A percentile compares a stretch with the other conserved stretches of the same genome.
These are phyloP conservation scores for Epicoccum nigrum DNA, from an alignment of 2,329 filamentous ascomycete genomes.

Conservation along the genomic window DNA sequence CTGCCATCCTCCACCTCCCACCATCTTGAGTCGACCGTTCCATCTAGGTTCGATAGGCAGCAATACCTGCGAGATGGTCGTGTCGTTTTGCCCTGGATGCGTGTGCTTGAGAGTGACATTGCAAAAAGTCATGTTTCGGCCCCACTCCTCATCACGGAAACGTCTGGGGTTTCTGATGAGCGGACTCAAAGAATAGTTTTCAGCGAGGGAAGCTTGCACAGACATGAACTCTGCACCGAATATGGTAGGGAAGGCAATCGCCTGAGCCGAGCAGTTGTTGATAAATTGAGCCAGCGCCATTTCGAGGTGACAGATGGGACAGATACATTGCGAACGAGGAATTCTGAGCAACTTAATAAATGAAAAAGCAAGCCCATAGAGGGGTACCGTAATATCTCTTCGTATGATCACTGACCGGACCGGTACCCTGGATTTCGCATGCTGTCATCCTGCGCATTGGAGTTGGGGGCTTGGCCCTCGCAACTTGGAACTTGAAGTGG, in stretches of 20 bases:
- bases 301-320: background rate
- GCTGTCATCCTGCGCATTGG: too few species aligned
- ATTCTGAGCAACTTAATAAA: background rate
- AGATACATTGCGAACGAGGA: background rate
- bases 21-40: conserved; percentile 28
- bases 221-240: background rate
- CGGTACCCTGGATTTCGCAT: too few species aligned
- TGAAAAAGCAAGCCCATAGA: background rate
- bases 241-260: background rate
- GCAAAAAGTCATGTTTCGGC: conserved; percentile 14
- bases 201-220: background rate
- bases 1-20: conserved; percentile 30
- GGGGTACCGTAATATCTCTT: background rate
- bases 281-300: background rate
- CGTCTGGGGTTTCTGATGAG: background rate
- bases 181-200: background rate
- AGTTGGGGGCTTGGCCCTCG: too few species aligned
- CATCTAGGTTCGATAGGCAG: background rate
- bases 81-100: conserved; percentile 22
- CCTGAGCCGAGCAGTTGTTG: background rate
- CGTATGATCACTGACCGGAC: too few species aligned
- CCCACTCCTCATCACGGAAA: background rate
- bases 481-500: background rate
- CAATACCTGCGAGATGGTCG: conserved; percentile 15
- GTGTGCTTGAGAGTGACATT: conserved; percentile 23